Conservation (phyloP, 768 basidiomycete species). For the Clitopilus hobsonii region DNA sequence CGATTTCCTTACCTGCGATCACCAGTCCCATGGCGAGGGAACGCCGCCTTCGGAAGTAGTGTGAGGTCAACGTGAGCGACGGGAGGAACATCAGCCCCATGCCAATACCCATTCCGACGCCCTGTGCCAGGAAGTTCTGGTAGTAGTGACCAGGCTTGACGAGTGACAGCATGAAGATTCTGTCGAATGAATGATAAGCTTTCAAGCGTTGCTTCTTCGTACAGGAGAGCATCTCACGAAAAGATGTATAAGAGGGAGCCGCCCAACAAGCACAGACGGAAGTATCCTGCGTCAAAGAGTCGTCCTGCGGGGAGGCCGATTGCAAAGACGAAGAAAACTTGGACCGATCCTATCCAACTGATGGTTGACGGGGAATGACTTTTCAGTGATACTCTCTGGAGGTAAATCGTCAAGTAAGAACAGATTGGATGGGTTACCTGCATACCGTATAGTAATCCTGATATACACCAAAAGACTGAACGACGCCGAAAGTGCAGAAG, state of each 20-base stretch:
- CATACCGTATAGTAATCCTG: conserved; percentile 46
- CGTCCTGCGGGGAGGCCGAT: conserved; percentile 39
- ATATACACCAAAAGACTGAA: conserved; percentile 48
- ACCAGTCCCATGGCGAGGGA: conserved; percentile 54
- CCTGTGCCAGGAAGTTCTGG: conserved; percentile 52
- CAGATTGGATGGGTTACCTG: conserved; percentile 1
- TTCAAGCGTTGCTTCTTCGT: not conserved
- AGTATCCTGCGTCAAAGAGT: conserved; percentile 47
- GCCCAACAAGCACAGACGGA: conserved; percentile 33
- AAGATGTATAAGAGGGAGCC: conserved; percentile 37
- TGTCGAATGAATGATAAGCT: conserved; percentile 9
- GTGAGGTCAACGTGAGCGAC: conserved; percentile 44
- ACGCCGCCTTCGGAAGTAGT: conserved; percentile 45
- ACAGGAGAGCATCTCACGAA: conserved; percentile 25
- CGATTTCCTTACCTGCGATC: conserved; percentile 33
- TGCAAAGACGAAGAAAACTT: conserved; percentile 44
- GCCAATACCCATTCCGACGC: conserved; percentile 51
- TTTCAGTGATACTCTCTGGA: conserved; percentile 29
- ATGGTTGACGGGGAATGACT: conserved; percentile 37
- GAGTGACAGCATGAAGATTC: conserved; percentile 48
- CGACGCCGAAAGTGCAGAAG: conserved; percentile 45
- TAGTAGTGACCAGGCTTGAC: conserved; percentile 43
- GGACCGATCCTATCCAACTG: conserved; percentile 48
- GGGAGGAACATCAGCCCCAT: conserved; percentile 54
- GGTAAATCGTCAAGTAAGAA: not conserved